Conservation (phyloP, 352 stramenopile genomes). For the Globisporangium radiosum region DNA sequence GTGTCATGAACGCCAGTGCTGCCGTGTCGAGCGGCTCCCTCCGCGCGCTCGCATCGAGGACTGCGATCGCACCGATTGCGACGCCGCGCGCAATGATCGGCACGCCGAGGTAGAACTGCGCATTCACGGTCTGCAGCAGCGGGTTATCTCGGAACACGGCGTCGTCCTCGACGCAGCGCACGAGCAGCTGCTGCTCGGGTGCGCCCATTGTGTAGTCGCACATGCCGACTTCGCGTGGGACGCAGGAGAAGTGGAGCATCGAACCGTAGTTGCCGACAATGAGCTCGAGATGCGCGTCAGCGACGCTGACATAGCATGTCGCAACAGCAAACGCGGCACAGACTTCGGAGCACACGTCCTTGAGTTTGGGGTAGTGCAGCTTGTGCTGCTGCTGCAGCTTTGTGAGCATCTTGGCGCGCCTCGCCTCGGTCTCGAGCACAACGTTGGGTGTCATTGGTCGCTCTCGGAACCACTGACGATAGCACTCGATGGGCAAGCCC, state of each 20-base stretch:
- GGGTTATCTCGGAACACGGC: conserved; percentile 18
- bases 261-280: conserved; percentile 18
- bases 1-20: conserved; percentile 4
- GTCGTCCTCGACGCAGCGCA: conserved; percentile 6
- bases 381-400: conserved; percentile 19
- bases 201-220: conserved; percentile 19
- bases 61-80: conserved; percentile 16
- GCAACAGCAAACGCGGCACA: conserved; percentile 3
- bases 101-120: conserved; percentile 18
- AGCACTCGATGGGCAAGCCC: conserved; percentile 12
- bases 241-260: conserved; percentile 21
- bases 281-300: conserved; percentile 14
- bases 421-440: conserved; percentile 11
- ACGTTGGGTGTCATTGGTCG: background rate
- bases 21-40: background rate
- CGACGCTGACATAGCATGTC: conserved; percentile 17
- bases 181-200: conserved; percentile 8
- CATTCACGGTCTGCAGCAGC: conserved; percentile 15
- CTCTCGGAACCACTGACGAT: conserved; percentile 19
- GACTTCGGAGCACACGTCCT: conserved; percentile 9
- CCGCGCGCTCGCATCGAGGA: conserved; percentile 14
- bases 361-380: conserved; percentile 20
- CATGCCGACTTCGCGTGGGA: conserved; percentile 25
- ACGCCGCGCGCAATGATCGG: conserved; percentile 10
- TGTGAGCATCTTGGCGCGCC: conserved; percentile 13